Conservation (phyloP, 805 yeast genomes). For the Yarrowia sp. region DNA sequence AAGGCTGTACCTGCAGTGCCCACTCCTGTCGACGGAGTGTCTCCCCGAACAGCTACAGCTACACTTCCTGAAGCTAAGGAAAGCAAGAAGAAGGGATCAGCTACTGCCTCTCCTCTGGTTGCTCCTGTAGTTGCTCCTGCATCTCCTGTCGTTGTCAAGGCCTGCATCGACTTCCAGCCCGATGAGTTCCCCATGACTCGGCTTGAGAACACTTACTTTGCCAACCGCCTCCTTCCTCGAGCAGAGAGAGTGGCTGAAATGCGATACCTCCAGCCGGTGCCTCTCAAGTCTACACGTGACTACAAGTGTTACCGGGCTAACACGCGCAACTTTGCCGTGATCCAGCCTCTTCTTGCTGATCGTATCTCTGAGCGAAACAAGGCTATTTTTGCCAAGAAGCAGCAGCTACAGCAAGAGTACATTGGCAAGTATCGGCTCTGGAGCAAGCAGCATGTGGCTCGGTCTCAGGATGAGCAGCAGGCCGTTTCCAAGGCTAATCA, state of each 20-base stretch:
- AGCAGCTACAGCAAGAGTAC: conserved; percentile 28
- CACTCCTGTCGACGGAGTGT: background rate
- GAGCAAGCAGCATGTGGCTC: conserved; percentile 23
- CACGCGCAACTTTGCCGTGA: conserved; percentile 15
- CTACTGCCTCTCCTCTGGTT: too few species aligned
- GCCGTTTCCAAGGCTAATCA: conserved; percentile 17
- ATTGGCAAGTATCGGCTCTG: conserved; percentile 11
- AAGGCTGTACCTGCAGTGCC: background rate
- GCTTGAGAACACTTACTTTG: conserved; percentile 19
- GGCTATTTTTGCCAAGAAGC: conserved; percentile 9
- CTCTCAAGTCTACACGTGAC: conserved; percentile 22
- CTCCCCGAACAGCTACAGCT: background rate
- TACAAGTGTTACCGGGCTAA: conserved; percentile 32
- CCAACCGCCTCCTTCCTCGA: conserved; percentile 4
- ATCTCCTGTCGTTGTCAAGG: background rate
- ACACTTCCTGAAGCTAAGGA: too few species aligned
- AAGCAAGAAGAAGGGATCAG: background rate
- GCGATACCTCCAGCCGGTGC: conserved; percentile 15
- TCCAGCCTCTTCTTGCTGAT: conserved; percentile 11
- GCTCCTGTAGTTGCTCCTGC: background rate
- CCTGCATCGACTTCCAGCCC: conserved; percentile 10
- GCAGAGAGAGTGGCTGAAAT: conserved; percentile 3
- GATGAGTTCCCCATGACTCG: conserved; percentile 30
- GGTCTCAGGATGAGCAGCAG: conserved; percentile 25
- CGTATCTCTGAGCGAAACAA: conserved; percentile 18